Percentiles rank a stretch among this genome's conserved stretches.
Conservation (phyloP, 2,329 filamentous ascomycete genomes). For the Talaromyces islandicus region DNA sequence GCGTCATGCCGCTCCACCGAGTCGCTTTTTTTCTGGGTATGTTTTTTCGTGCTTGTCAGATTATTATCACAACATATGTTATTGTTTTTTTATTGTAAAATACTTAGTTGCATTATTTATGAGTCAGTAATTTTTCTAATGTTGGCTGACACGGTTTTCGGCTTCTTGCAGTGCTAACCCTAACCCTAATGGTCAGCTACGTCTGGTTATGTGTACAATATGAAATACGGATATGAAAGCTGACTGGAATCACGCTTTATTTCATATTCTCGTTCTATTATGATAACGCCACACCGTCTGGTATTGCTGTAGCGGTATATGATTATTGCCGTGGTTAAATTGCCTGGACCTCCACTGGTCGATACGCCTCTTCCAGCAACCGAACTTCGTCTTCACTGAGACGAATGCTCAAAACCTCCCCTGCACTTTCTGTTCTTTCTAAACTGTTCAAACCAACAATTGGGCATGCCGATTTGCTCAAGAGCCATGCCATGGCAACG, state of each 20-base stretch:
- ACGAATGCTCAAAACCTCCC: not conserved
- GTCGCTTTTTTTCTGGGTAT: not conserved
- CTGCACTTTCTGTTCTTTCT: constrained; percentile 14
- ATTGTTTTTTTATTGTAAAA: not conserved
- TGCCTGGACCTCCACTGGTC: constrained; percentile 2
- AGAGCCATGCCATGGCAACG: constrained; percentile 19
- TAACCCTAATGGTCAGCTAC: not conserved
- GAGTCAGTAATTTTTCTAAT: not conserved
- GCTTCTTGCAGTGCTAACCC: not conserved
- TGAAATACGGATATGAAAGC: not conserved
- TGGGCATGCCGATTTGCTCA: constrained; percentile 16
- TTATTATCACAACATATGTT: not conserved
- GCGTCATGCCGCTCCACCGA: constrained; percentile 2
- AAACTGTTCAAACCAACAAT: constrained; percentile 20
- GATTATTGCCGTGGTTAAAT: not conserved
- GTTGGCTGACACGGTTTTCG: not conserved
- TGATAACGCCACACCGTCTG: not conserved
- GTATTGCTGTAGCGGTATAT: not conserved
- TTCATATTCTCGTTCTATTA: not conserved
- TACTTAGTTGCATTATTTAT: not conserved
- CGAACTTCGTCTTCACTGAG: not conserved
- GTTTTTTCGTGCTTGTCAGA: not conserved
- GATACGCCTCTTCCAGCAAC: not conserved
- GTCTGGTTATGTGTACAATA: not conserved
- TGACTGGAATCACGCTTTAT: not conserved